Evolutionary conservation across 306 rosid genomes (phyloP), one percentile per base, ranked within the genome.

Genomic region (Gleditsia sinensis): DNA sequence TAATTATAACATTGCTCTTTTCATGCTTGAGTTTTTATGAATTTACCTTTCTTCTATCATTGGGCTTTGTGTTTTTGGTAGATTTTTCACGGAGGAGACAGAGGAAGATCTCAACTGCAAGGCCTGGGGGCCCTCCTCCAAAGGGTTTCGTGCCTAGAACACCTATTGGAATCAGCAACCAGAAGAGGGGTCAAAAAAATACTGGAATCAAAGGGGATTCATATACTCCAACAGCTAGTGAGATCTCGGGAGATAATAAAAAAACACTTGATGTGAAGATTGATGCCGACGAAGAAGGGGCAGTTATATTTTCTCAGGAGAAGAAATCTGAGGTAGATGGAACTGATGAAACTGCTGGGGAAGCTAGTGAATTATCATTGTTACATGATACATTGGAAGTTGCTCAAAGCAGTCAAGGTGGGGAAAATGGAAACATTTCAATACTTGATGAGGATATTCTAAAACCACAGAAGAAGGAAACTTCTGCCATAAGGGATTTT

Each of bases 61-160:
- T 71, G 50, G 61, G 42, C 37, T 63, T 50, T 69, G 61, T 57
- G 9, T 42, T 50, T 50, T 71, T 57, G 71, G 37, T 66, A 92
- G 98, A 92, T 71, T 92, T 78, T 82, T 81, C 96, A 27, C 75
- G 86, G 82, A 91, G 80, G 80, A 86, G 87, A 77, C 86, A n/a
- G 49, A 86, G 80, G 81, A 90, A 83, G 80, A 69, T 72, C 58
- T 78, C 90, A 39, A 43, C 45, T 75, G 63, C 88, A n/a, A 83
- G 85, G 85, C 67, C 87, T 5, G 87, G 70, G 77, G 80, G 81
- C 21, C 78, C 87, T 74, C 55, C 73, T 74, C 45, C 87, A n/a
- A 88, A 84, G 79, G 93, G 95, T 67, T 82, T 86, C 62, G 69
- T 20, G 32, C 89, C 93, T 1, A 81, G 77, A 83, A 4, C 72